These are phyloP conservation scores for Jasminum sambac DNA, from an alignment of 257 asterid species.

Conservation along the genomic window DNA sequence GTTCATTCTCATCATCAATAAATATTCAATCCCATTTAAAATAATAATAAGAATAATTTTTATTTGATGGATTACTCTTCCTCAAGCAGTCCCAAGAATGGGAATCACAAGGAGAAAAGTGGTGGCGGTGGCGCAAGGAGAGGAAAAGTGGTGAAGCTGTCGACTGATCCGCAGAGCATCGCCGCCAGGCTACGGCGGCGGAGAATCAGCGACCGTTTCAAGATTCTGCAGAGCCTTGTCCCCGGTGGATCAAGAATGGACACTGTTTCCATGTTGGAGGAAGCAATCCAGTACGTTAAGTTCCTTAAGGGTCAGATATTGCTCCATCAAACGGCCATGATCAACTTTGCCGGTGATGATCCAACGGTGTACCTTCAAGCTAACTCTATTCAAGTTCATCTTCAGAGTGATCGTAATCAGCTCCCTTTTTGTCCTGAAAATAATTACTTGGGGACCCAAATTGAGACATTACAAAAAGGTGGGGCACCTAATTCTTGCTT, in stretches of 20 bases:
- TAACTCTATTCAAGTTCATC: conserved; percentile 4
- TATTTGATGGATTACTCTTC: conserved; percentile 29
- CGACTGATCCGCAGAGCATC: conserved; percentile 81
- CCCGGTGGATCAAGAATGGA: conserved; percentile 85
- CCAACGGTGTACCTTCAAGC: background rate
- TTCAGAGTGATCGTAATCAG: conserved; percentile 9
- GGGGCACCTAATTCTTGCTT: conserved; percentile 31
- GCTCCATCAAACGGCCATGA: conserved; percentile 57
- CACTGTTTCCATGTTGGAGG: conserved; percentile 79
- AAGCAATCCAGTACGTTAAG: conserved; percentile 77
- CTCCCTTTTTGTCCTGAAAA: background rate
- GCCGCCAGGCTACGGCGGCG: conserved; percentile 87
- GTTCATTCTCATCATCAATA: background rate
- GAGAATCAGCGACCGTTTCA: conserved; percentile 78
- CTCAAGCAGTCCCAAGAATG: conserved; percentile 25
- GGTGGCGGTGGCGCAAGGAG: conserved; percentile 14
- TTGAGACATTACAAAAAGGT: conserved; percentile 11
- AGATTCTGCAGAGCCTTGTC: conserved; percentile 68
- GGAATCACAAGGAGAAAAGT: conserved; percentile 27
- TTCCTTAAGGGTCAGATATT: conserved; percentile 74
- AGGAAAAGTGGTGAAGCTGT: conserved; percentile 41
- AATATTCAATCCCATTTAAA: background rate
- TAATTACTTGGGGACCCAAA: conserved; percentile 9
- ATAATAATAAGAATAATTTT: background rate
- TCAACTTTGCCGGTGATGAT: conserved; percentile 26